These are phyloP conservation scores for Beauveria australis DNA, from an alignment of 2,329 filamentous ascomycete genomes.

Conservation along the genomic window DNA sequence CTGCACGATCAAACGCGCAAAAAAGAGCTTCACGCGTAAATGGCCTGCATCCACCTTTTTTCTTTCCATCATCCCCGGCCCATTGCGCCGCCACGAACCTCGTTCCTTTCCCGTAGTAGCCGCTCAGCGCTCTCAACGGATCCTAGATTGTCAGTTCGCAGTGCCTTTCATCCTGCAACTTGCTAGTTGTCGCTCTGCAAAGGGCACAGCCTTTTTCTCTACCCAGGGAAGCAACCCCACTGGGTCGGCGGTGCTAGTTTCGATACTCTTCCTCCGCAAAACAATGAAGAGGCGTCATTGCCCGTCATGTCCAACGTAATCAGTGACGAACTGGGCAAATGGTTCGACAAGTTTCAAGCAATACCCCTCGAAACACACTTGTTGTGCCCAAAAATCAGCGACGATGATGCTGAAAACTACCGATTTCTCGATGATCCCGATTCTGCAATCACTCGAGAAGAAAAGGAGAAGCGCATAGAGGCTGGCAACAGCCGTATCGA, in stretches of 20 bases:
- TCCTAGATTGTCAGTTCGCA: background rate
- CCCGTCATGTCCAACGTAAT: constrained; percentile 7
- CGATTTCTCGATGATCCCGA: constrained; percentile 37
- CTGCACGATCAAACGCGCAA: background rate
- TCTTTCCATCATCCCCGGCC: background rate
- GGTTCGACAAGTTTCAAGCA: constrained; percentile 35
- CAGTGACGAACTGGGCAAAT: constrained; percentile 32
- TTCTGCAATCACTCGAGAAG: constrained; percentile 39
- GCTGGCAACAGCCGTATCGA: constrained; percentile 49
- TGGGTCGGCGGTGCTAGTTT: background rate
- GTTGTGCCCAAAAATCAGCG: constrained; percentile 56
- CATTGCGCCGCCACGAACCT: background rate
- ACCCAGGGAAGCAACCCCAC: background rate
- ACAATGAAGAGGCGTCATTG: background rate
- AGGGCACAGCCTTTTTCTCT: background rate
- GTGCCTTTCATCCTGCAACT: background rate
- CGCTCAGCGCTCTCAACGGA: background rate
- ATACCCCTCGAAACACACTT: constrained; percentile 50
- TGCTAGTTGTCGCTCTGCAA: background rate
- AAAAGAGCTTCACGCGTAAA: constrained; percentile 8
- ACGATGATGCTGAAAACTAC: constrained; percentile 59
- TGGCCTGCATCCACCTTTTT: constrained; percentile 9
- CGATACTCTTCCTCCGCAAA: too few relatives aligned
- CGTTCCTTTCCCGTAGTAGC: background rate
- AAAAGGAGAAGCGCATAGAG: constrained; percentile 45